Conservation (phyloP, 441 rosid species). For the Mallotus japonicus region DNA sequence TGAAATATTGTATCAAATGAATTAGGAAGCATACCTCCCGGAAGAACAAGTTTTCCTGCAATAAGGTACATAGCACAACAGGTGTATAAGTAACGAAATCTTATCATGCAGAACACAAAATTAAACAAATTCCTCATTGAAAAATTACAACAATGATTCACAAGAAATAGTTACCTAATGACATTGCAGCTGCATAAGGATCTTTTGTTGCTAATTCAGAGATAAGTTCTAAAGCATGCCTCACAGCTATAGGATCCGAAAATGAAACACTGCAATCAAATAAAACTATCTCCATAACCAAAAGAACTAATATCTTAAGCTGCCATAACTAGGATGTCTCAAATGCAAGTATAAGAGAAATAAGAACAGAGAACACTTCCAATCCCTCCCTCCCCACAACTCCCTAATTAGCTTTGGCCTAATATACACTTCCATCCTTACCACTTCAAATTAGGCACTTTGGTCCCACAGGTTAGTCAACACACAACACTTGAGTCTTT, state of each 20-base stretch:
- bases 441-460: background rate
- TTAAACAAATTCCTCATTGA: constrained; percentile 10
- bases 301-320: background rate
- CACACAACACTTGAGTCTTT: background rate
- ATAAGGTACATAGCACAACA: constrained; percentile 19
- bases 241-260: constrained; percentile 98
- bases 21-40: constrained; percentile 64
- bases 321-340: constrained; percentile 1
- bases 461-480: background rate
- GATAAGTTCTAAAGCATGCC: constrained; percentile 92
- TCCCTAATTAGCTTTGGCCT: background rate
- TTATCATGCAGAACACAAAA: constrained; percentile 14
- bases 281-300: background rate
- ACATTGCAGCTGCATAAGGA: constrained; percentile 96
- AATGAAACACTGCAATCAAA: constrained; percentile 65
- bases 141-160: constrained; percentile 19
- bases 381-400: background rate
- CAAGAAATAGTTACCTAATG: constrained; percentile 59
- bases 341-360: background rate
- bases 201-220: constrained; percentile 85
- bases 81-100: constrained; percentile 20
- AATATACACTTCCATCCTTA: background rate
- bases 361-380: background rate
- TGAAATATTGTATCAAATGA: background rate
- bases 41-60: constrained; percentile 88